Evolutionary conservation across 805 yeast genomes (phyloP).

Genomic region (Candida namnaoensis): DNA sequence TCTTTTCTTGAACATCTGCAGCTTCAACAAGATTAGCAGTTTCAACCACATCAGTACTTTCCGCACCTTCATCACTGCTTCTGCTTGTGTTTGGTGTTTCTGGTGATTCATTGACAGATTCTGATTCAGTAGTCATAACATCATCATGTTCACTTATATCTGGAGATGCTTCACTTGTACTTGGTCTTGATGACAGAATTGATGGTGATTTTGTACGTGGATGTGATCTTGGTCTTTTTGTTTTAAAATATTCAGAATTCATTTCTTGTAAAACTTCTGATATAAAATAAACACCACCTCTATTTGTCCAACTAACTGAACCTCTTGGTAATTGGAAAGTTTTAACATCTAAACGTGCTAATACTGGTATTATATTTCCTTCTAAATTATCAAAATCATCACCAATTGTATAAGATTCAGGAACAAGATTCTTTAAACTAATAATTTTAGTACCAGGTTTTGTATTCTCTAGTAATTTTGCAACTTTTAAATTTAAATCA

Average conservation of each 20-base stretch:
- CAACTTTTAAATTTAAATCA: constrained; percentile 59
- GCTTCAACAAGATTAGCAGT: no score
- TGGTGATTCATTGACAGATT: not conserved
- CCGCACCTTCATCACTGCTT: no score
- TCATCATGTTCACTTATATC: not conserved
- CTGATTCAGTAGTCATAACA: not conserved
- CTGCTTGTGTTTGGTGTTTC: no score
- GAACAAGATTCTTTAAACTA: constrained; percentile 70
- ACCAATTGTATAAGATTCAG: constrained; percentile 63
- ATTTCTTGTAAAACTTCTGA: constrained; percentile 49
- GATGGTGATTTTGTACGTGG: not conserved
- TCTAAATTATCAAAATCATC: constrained; percentile 27
- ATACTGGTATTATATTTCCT: constrained; percentile 39
- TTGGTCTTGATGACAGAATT: not conserved
- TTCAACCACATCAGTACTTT: no score
- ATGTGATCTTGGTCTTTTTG: not conserved
- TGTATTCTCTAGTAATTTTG: constrained; percentile 52
- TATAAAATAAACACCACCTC: constrained; percentile 71
- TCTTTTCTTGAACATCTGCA: no score
- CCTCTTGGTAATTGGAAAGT: constrained; percentile 55
- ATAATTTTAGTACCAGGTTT: constrained; percentile 73
- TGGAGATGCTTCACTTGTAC: not conserved
- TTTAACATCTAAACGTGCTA: constrained; percentile 58
- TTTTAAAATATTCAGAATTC: constrained; percentile 14
- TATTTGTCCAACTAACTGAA: constrained; percentile 83